Evolutionary conservation across 164 flowering plant species (phyloP).

Genomic region (Magnolia kwangsiensis): DNA sequence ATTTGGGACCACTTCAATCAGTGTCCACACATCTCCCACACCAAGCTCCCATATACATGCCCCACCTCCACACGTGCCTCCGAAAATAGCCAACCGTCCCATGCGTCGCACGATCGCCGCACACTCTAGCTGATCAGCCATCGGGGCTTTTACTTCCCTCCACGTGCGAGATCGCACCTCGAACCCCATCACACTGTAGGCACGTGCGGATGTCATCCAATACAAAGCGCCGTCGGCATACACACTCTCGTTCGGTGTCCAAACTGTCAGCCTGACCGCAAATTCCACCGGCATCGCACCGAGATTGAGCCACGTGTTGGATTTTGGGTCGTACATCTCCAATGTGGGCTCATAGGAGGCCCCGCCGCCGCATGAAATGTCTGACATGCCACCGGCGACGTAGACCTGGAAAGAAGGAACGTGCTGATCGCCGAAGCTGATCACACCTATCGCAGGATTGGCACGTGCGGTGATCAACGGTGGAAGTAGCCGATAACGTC

Average conservation of each 20-base stretch:
- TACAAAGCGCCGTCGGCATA: slow-evolving; percentile 39
- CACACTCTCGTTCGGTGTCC: slow-evolving; percentile 65
- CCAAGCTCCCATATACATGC: slow-evolving; percentile 57
- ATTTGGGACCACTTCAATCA: slow-evolving; percentile 40
- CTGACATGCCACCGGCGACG: slow-evolving; percentile 65
- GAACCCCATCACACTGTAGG: slow-evolving; percentile 49
- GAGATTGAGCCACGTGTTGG: slow-evolving; percentile 32
- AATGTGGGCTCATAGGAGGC: slow-evolving; percentile 47
- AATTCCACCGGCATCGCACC: slow-evolving; percentile 47
- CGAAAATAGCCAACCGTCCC: slow-evolving; percentile 36
- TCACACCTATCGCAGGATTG: slow-evolving; percentile 51
- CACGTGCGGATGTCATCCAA: slow-evolving; percentile 71
- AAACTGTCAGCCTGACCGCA: slow-evolving; percentile 59
- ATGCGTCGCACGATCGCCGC: slow-evolving; percentile 36
- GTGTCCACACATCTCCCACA: slow-evolving; percentile 30
- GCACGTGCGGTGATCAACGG: slow-evolving; percentile 28
- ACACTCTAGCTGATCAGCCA: slow-evolving; percentile 52
- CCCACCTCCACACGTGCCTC: slow-evolving; percentile 35
- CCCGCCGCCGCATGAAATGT: slow-evolving; percentile 17
- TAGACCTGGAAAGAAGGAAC: slow-evolving; percentile 30
- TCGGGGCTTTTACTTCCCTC: slow-evolving; percentile 51
- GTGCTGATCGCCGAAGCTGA: slow-evolving; percentile 3
- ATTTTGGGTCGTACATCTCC: slow-evolving; percentile 50
- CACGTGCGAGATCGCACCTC: slow-evolving; percentile 33
- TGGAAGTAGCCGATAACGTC: slow-evolving; percentile 37